phyloP scores from a whole-genome alignment of 2,329 filamentous ascomycete genomes.

The Orbilia blumenaviensis region DNA sequence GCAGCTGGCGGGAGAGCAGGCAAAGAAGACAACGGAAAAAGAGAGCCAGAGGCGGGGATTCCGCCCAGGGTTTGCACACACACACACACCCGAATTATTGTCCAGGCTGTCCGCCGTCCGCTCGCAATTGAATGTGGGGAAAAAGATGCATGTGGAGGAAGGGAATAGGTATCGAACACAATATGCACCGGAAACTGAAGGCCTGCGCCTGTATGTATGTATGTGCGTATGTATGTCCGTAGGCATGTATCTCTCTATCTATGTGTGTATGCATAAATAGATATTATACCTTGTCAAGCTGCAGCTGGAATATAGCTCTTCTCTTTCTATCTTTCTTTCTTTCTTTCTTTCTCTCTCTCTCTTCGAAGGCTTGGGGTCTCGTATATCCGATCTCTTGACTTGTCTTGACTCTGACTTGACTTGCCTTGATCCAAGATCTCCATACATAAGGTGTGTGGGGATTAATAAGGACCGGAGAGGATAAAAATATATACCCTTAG shows the following conservation, averaged over 20 bases:
- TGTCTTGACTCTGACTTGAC: too few relatives aligned
- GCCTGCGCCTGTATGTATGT: too few relatives aligned
- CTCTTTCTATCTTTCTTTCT: too few relatives aligned
- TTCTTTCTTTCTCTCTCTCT: too few relatives aligned
- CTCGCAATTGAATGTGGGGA: conserved; percentile 19
- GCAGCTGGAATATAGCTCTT: background rate
- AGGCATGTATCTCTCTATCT: background rate
- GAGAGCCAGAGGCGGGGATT: conserved; percentile 33
- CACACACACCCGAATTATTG: conserved; percentile 29
- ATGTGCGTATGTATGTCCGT: too few relatives aligned
- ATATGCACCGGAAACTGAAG: too few relatives aligned
- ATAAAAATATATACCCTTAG: background rate
- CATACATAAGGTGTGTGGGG: too few relatives aligned
- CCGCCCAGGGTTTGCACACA: conserved; percentile 45
- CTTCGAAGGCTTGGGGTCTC: background rate
- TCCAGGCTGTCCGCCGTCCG: conserved; percentile 1
- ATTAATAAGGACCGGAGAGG: too few relatives aligned
- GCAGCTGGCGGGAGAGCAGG: background rate
- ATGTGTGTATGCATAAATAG: too few relatives aligned
- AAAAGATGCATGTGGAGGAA: background rate
- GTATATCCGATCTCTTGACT: background rate
- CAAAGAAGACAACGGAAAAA: conserved; percentile 2
- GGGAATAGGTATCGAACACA: background rate
- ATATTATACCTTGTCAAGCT: too few relatives aligned
- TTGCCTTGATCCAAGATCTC: too few relatives aligned